A percentile compares a stretch with the other conserved stretches of the same genome.
Evolutionary conservation across 805 yeast genomes (phyloP).

Genomic region (Candida chauliodis): DNA sequence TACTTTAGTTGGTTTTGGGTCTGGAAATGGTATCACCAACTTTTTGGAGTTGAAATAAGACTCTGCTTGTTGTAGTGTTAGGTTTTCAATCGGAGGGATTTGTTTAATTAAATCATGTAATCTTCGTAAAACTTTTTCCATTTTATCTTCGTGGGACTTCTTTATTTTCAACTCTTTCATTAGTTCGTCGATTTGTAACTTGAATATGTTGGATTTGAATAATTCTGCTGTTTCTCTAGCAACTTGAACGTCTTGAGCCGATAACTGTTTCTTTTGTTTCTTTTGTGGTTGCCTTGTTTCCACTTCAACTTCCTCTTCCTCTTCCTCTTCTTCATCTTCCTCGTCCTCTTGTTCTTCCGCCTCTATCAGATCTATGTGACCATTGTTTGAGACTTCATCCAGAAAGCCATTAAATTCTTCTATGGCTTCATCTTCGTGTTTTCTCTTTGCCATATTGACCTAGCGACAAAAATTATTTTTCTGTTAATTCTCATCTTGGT

Average conservation of each 20-base stretch:
- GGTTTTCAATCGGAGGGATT: conserved; percentile 54
- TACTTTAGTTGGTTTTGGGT: conserved; percentile 75
- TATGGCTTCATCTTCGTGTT: conserved; percentile 14
- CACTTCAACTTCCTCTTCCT: conserved; percentile 14
- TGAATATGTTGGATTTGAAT: conserved; percentile 93
- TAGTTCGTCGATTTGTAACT: conserved; percentile 89
- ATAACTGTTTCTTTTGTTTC: conserved; percentile 32
- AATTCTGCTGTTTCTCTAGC: conserved; percentile 93
- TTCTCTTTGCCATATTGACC: conserved; percentile 24
- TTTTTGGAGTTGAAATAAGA: conserved; percentile 46
- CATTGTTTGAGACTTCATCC: conserved; percentile 14
- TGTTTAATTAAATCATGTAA: conserved; percentile 64
- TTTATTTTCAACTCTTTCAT: conserved; percentile 75
- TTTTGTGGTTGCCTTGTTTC: conserved; percentile 20
- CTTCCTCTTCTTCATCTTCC: conserved; percentile 24
- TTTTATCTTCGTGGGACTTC: conserved; percentile 58
- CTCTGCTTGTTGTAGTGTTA: conserved; percentile 59
- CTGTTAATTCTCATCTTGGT: conserved; percentile 3
- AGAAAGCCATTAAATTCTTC: conserved; percentile 7
- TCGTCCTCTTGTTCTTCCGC: conserved; percentile 18
- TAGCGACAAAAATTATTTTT: background rate
- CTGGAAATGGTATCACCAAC: conserved; percentile 78
- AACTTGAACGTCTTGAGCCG: conserved; percentile 82
- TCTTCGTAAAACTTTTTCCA: conserved; percentile 74
- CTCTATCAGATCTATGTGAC: conserved; percentile 23